phyloP scores from a whole-genome alignment of 1,284 basidiomycete species.

The Ganoderma leucocontextum region DNA sequence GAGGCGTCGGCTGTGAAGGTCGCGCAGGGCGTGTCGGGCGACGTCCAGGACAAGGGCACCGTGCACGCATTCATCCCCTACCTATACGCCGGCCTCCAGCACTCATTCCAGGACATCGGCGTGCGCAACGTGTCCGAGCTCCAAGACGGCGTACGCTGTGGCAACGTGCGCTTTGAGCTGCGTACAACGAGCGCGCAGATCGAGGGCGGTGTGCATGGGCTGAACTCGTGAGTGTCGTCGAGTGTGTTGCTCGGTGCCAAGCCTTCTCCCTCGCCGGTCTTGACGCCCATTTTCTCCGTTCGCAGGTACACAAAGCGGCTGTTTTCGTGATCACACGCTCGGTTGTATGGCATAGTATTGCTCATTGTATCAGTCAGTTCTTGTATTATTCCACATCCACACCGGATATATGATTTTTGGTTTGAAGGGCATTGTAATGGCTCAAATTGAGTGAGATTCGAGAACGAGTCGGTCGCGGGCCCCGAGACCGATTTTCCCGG shows the following conservation, averaged over 20 bases:
- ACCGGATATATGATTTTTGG: conserved; percentile 22
- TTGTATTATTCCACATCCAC: conserved; percentile 22
- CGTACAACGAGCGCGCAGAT: conserved; percentile 96
- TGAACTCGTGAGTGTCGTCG: conserved; percentile 76
- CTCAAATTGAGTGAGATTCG: not conserved
- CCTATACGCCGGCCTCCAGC: conserved; percentile 91
- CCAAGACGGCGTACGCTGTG: conserved; percentile 66
- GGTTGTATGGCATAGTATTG: conserved; percentile 15
- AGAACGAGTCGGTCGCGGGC: not conserved
- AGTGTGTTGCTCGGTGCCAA: conserved; percentile 21
- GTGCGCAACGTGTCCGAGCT: conserved; percentile 74
- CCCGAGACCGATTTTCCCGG: not conserved
- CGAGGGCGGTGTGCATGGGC: conserved; percentile 94
- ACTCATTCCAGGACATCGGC: conserved; percentile 96
- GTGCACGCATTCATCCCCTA: conserved; percentile 94
- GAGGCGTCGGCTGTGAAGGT: conserved; percentile 96
- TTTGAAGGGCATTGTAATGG: not conserved
- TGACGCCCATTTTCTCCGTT: conserved; percentile 22
- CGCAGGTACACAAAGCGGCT: conserved; percentile 41
- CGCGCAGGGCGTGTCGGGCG: conserved; percentile 96
- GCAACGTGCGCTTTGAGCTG: conserved; percentile 89
- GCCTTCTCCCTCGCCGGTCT: conserved; percentile 22
- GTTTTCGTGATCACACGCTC: conserved; percentile 33
- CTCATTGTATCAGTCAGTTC: conserved; percentile 24
- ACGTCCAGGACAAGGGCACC: conserved; percentile 97